These are phyloP conservation scores for Calonectria hongkongensis DNA, from an alignment of 2,329 filamentous ascomycete genomes.

Conservation along the genomic window DNA sequence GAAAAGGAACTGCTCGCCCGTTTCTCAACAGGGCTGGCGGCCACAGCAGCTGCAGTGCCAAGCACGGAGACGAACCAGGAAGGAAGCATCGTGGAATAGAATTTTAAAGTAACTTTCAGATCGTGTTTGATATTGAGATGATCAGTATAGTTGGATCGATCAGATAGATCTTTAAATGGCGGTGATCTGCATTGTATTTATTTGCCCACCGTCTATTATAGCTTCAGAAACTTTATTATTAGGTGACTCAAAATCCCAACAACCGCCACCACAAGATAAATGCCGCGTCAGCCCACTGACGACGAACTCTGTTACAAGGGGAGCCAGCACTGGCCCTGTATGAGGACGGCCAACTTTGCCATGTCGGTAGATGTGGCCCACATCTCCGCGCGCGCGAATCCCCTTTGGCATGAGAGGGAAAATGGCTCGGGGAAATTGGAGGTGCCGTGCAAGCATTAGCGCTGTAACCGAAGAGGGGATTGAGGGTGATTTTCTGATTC, in stretches of 20 bases:
- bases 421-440: constrained; percentile 16
- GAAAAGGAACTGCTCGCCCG: constrained; percentile 21
- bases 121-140: neutral
- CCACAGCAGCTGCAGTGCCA: neutral
- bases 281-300: constrained; percentile 19
- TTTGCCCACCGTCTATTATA: neutral
- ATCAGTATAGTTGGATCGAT: neutral
- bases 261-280: neutral
- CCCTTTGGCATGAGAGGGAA: neutral
- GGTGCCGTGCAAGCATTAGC: neutral
- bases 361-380: constrained; percentile 22
- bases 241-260: constrained; percentile 4
- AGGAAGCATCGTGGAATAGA: constrained; percentile 3
- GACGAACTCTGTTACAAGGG: neutral
- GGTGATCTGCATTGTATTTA: constrained; percentile 16
- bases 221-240: neutral
- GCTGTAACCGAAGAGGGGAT: neutral
- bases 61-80: neutral
- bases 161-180: neutral
- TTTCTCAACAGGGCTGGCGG: neutral
- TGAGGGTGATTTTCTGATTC: neutral
- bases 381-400: constrained; percentile 21
- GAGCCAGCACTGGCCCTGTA: constrained; percentile 6
- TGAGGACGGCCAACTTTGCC: neutral
- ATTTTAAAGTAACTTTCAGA: neutral